Conservation (phyloP, 345 rosid species). For the Brassica rapa region DNA sequence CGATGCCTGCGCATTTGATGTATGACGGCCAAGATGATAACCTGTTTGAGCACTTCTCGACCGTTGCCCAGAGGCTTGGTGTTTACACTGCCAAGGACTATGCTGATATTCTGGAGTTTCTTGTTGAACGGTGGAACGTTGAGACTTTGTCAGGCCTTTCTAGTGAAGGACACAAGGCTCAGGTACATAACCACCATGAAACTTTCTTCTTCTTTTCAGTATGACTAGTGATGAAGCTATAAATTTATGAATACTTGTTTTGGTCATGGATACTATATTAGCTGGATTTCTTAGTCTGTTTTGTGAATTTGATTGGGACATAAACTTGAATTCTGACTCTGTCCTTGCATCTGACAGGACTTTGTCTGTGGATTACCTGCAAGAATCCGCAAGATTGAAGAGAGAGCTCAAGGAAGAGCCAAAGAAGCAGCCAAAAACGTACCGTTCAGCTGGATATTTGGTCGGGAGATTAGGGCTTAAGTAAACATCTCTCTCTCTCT, state of each 20-base stretch:
- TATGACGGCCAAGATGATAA: constrained; percentile 61
- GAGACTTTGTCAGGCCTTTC: constrained; percentile 57
- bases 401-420: constrained; percentile 63
- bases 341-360: constrained; percentile 24
- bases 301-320: not conserved
- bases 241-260: no score
- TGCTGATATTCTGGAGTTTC: constrained; percentile 68
- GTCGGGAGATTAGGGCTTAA: constrained; percentile 49
- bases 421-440: constrained; percentile 45
- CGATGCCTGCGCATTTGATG: constrained; percentile 64
- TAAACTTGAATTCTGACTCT: constrained; percentile 11
- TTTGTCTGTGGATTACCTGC: constrained; percentile 60
- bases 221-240: no score
- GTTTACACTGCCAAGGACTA: constrained; percentile 68
- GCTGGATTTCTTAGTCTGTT: constrained; percentile 1
- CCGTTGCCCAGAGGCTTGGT: constrained; percentile 65
- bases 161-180: constrained; percentile 55
- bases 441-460: constrained; percentile 69
- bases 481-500: not conserved
- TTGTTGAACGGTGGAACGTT: constrained; percentile 63
- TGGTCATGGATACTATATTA: no score
- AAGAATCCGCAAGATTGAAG: constrained; percentile 60
- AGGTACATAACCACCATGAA: constrained; percentile 42
- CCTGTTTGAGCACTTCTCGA: constrained; percentile 63
- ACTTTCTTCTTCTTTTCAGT: no score